Percentiles rank a stretch among this genome's conserved stretches.
These are phyloP conservation scores for Termitomyces sp. DNA, from an alignment of 768 basidiomycete genomes.

Conservation along the genomic window DNA sequence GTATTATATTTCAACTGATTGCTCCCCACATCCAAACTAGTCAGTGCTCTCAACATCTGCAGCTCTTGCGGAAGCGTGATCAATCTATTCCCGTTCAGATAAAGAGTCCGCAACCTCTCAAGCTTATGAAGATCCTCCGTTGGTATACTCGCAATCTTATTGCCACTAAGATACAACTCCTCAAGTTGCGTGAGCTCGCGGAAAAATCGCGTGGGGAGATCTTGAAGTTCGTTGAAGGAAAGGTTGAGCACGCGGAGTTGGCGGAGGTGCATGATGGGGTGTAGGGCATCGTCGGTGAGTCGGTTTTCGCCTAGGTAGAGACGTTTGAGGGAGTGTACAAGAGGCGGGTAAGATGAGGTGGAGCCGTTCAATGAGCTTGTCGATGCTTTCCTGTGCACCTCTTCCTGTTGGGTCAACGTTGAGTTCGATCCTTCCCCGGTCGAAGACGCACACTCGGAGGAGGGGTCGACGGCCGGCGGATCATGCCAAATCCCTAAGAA, in stretches of 20 bases:
- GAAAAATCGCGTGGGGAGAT: slow-evolving; percentile 77
- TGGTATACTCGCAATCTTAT: slow-evolving; percentile 84
- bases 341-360: slow-evolving; percentile 12
- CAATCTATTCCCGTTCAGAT: slow-evolving; percentile 90
- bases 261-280: slow-evolving; percentile 67
- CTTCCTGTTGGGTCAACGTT: slow-evolving; percentile 16
- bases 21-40: slow-evolving; percentile 86
- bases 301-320: slow-evolving; percentile 90
- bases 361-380: slow-evolving; percentile 23
- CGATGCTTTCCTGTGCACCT: slow-evolving; percentile 26
- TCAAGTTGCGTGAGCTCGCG: slow-evolving; percentile 64
- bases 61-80: slow-evolving; percentile 91
- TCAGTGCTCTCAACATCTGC: slow-evolving; percentile 72
- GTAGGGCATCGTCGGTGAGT: slow-evolving; percentile 74
- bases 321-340: slow-evolving; percentile 66
- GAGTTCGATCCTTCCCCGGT: background rate
- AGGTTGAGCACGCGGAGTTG: slow-evolving; percentile 83
- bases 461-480: slow-evolving; percentile 33
- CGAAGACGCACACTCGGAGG: background rate
- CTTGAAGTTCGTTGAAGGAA: slow-evolving; percentile 92
- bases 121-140: slow-evolving; percentile 81
- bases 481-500: slow-evolving; percentile 69
- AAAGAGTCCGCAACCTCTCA: slow-evolving; percentile 65
- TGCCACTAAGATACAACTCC: slow-evolving; percentile 93
- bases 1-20: slow-evolving; percentile 96